Base-by-base conservation (phyloP, 2,329 filamentous ascomycete species). In the Pseudogymnoascus sp. region DNA sequence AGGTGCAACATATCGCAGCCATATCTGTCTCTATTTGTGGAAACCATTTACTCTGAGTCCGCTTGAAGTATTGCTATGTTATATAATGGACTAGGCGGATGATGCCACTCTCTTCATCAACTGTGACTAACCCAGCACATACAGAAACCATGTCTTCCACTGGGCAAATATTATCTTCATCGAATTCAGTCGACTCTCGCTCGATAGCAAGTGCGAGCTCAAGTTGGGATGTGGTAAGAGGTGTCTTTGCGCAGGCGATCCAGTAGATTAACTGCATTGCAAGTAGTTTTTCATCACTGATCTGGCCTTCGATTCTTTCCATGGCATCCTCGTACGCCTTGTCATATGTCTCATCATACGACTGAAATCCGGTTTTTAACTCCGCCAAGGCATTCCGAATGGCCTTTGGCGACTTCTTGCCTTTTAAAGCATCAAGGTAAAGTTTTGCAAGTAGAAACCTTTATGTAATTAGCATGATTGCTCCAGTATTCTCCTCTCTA, bases 51-150 rank as follows among this genome's bases (percentile, higher is more conserved):
- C 58, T 41, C n/a, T 58, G 25, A 7, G 36, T 64, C 17, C 61
- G 51, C 35, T 75, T 69, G 39, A 81, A 74, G 65, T 78, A 81
- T 35, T 80, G 72, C 41, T 79, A 74, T 1, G 77, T 66, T 59
- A 33, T 70, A 61, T 66, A 66, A 61, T 70, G 68, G 4, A 68
- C 63, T 7, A 70, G 58, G 9, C 67, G 59, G 6, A 60, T 66
- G 8, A 64, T 35, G 17, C 62, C 68, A 13, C 63, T 63, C 36
- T 66, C 55, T 36, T 33, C 31, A 36, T 70, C 68, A 15, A 70
- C 31, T 5, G 61, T 65, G 27, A 69, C 65, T 9, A 71, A 48
- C 8, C 68, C 67, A 21, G 61, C 62, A 44, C 69, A 71, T 4
- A 65, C 60, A 13, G 60, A 61, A 2, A 64, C 55, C 33, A 60